These are phyloP conservation scores for Prillingera fragicola DNA, from an alignment of 1,284 basidiomycete genomes.

Conservation along the genomic window DNA sequence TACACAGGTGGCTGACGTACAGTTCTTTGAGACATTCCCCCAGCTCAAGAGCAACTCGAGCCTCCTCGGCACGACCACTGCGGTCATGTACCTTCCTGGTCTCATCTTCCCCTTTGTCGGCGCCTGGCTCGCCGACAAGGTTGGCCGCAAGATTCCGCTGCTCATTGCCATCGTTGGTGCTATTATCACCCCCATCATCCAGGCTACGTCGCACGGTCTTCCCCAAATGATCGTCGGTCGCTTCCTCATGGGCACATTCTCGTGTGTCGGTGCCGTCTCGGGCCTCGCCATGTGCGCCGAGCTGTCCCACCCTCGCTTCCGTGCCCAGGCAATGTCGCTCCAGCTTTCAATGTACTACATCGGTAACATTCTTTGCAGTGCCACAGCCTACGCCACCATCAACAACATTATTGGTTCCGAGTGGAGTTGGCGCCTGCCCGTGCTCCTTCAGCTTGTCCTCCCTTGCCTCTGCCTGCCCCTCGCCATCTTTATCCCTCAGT, in stretches of 20 bases:
- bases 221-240: constrained; percentile 6
- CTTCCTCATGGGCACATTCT: constrained; percentile 9
- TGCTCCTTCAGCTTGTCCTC: constrained; percentile 56
- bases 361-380: constrained; percentile 6
- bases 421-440: constrained; percentile 6
- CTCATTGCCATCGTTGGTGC: constrained; percentile 7
- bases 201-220: constrained; percentile 2
- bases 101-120: constrained; percentile 16
- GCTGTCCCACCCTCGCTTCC: constrained; percentile 6
- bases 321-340: constrained; percentile 10
- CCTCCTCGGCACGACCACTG: constrained; percentile 6
- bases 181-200: constrained; percentile 8
- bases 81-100: too few relatives aligned
- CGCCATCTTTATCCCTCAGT: constrained; percentile 60
- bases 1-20: too few relatives aligned
- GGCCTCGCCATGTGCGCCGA: constrained; percentile 10
- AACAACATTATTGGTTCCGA: neutral
- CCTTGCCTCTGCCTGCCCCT: constrained; percentile 58
- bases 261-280: constrained; percentile 2
- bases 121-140: constrained; percentile 1
- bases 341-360: constrained; percentile 9
- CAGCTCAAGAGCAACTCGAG: constrained; percentile 2
- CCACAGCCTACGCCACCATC: constrained; percentile 5
- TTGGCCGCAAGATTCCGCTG: constrained; percentile 11
- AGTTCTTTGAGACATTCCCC: neutral